Conservation (phyloP, 1,284 basidiomycete species). For the Exsudoporus floridanus region DNA sequence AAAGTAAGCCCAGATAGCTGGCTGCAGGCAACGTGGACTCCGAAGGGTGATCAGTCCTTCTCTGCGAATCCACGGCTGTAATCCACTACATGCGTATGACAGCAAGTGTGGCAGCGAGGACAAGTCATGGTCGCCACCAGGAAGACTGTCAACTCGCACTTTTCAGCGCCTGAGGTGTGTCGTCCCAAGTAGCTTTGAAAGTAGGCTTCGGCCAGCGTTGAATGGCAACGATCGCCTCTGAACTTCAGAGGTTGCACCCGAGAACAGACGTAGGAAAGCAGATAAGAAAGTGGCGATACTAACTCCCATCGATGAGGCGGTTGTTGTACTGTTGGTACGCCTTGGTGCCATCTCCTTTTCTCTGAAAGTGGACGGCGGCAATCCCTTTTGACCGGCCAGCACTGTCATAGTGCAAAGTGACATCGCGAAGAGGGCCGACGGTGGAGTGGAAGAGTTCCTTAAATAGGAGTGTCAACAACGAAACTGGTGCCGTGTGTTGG, state of each 20-base stretch:
- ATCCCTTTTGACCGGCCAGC: constrained; percentile 88
- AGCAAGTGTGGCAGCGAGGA: constrained; percentile 29
- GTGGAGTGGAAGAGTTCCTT: constrained; percentile 94
- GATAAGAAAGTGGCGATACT: constrained; percentile 67
- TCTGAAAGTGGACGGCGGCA: constrained; percentile 85
- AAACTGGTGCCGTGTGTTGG: neutral
- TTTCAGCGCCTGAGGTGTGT: constrained; percentile 30
- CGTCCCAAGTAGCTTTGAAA: constrained; percentile 27
- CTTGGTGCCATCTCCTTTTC: constrained; percentile 87
- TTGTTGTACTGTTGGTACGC: constrained; percentile 96
- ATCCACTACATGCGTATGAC: constrained; percentile 23
- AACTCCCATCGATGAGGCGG: constrained; percentile 99
- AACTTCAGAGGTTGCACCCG: constrained; percentile 18
- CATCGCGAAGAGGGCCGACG: constrained; percentile 83
- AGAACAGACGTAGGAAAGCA: constrained; percentile 36
- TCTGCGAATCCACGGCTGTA: constrained; percentile 23
- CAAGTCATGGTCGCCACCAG: constrained; percentile 33
- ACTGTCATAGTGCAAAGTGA: constrained; percentile 84
- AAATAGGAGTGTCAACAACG: constrained; percentile 5
- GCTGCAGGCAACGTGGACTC: constrained; percentile 27
- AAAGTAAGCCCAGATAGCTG: constrained; percentile 25
- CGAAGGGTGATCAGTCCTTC: constrained; percentile 35
- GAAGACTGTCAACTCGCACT: constrained; percentile 34
- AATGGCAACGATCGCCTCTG: constrained; percentile 23
- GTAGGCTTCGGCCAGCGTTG: constrained; percentile 26